Conservation (phyloP, 108 stramenopile genomes). For the Conticribra weissflogii region DNA sequence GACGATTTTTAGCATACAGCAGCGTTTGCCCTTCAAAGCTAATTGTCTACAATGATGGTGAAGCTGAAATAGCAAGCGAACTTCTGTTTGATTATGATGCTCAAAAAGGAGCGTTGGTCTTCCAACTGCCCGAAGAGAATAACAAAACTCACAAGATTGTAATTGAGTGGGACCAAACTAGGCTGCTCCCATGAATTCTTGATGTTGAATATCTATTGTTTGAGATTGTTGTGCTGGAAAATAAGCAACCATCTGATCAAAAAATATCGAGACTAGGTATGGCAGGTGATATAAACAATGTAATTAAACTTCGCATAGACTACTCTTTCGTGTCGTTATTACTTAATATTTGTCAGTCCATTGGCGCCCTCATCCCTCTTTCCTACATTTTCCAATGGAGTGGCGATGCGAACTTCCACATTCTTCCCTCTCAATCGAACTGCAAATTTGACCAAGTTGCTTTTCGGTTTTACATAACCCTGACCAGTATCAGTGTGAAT, state of each 20-base stretch:
- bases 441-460: conserved; percentile 74
- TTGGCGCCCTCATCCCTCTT: conserved; percentile 33
- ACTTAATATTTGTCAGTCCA: conserved; percentile 43
- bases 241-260: too few species aligned
- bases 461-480: conserved; percentile 66
- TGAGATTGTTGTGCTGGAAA: too few species aligned
- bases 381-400: conserved; percentile 40
- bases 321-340: too few species aligned
- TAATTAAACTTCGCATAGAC: too few species aligned
- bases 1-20: conserved; percentile 43
- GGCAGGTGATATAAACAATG: too few species aligned
- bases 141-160: neutral
- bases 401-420: conserved; percentile 71
- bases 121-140: neutral
- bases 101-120: neutral
- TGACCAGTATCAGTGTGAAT: too few species aligned
- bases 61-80: neutral
- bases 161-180: neutral
- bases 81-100: neutral
- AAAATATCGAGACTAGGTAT: too few species aligned
- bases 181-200: too few species aligned
- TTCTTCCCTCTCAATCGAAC: conserved; percentile 82
- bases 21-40: neutral
- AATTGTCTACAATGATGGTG: neutral
- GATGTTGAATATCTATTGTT: too few species aligned